A percentile compares a stretch with the other conserved stretches of the same genome.
These are phyloP conservation scores for Phytophthora fragariaefolia DNA, from an alignment of 352 stramenopile genomes.

Conservation along the genomic window DNA sequence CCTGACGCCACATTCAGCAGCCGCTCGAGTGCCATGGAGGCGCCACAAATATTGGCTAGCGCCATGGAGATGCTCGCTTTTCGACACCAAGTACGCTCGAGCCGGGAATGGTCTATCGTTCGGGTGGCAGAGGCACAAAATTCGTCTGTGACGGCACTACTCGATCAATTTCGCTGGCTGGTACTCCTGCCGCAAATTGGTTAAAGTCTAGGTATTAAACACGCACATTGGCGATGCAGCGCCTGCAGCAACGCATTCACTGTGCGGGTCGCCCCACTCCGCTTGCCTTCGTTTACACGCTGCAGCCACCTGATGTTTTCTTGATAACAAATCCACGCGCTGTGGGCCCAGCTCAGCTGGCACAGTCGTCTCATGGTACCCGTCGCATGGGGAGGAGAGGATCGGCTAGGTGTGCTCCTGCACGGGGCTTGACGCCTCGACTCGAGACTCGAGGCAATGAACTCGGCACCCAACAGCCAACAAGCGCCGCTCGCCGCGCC, in stretches of 20 bases:
- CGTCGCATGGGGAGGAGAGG: not conserved
- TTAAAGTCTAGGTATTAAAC: not conserved
- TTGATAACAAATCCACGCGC: not conserved
- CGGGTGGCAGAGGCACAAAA: not conserved
- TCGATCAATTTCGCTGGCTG: not conserved
- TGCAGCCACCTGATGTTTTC: not conserved
- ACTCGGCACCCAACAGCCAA: too few relatives aligned
- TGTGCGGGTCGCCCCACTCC: too few relatives aligned
- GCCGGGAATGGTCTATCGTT: not conserved
- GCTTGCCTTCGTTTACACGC: not conserved
- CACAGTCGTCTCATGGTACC: not conserved
- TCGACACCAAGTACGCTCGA: not conserved
- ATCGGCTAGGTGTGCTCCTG: not conserved
- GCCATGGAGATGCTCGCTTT: not conserved
- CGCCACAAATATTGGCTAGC: not conserved
- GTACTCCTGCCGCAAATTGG: too few relatives aligned
- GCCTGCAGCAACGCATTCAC: not conserved
- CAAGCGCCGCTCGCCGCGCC: too few relatives aligned
- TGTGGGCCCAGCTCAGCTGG: not conserved
- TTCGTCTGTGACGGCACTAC: not conserved
- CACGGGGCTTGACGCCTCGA: too few relatives aligned
- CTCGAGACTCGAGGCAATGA: too few relatives aligned
- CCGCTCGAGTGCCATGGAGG: not conserved
- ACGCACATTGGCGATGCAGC: not conserved
- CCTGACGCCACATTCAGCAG: not conserved